Evolutionary conservation across 805 yeast species (phyloP).

Genomic region (Metschnikowia lochheadii): DNA sequence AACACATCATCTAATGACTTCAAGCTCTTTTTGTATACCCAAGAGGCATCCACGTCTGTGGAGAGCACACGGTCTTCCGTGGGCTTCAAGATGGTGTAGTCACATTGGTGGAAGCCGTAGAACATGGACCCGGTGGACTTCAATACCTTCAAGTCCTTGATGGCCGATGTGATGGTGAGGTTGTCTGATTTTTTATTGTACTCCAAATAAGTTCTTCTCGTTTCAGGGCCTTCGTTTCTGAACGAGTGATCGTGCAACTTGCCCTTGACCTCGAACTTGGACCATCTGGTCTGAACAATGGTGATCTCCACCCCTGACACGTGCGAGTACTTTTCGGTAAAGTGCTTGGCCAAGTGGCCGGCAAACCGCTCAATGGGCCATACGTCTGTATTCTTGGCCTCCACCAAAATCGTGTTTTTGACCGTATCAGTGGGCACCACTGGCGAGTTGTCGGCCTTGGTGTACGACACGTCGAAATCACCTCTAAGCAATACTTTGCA

Average conservation of each 20-base stretch:
- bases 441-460: conserved; percentile 82
- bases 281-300: conserved; percentile 76
- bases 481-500: conserved; percentile 75
- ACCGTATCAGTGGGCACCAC: conserved; percentile 94
- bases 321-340: conserved; percentile 70
- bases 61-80: conserved; percentile 82
- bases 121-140: conserved; percentile 93
- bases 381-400: conserved; percentile 77
- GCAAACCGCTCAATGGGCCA: conserved; percentile 93
- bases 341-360: conserved; percentile 77
- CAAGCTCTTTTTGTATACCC: conserved; percentile 56
- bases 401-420: conserved; percentile 79
- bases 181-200: conserved; percentile 49
- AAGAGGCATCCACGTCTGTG: conserved; percentile 73
- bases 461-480: conserved; percentile 73
- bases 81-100: conserved; percentile 82
- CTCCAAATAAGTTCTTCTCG: conserved; percentile 55
- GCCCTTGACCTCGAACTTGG: conserved; percentile 71
- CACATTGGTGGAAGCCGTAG: conserved; percentile 81
- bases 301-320: conserved; percentile 66
- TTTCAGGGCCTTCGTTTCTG: conserved; percentile 78
- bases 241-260: conserved; percentile 80
- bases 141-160: conserved; percentile 76
- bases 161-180: conserved; percentile 58
- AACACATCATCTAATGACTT: conserved; percentile 45